Evolutionary conservation across 108 stramenopile species (phyloP).

Genomic region (Nannochloropsis salina): DNA sequence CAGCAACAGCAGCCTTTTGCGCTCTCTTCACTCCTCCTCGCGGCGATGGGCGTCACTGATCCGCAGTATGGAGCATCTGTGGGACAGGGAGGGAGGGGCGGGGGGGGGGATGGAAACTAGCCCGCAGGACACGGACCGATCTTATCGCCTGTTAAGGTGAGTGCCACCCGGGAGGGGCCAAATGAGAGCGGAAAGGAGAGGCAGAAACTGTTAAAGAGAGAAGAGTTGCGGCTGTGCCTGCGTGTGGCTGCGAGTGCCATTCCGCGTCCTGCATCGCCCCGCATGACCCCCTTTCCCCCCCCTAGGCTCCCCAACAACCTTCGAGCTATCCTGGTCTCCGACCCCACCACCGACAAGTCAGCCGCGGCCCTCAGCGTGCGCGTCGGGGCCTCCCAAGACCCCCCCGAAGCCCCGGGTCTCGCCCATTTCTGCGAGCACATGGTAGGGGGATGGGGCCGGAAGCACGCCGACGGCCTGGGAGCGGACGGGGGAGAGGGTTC

Average conservation of each 20-base stretch:
- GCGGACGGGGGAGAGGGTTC: background rate
- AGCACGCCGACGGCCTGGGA: background rate
- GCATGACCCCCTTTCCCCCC: background rate
- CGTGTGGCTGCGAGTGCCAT: too few species aligned
- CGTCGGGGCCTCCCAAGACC: constrained; percentile 77
- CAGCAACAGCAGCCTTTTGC: background rate
- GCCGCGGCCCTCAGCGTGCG: constrained; percentile 83
- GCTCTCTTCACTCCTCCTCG: background rate
- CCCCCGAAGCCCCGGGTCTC: constrained; percentile 70
- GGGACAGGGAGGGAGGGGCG: background rate
- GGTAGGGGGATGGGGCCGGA: background rate
- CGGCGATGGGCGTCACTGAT: background rate
- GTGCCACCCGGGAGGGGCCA: background rate
- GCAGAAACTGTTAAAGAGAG: too few species aligned
- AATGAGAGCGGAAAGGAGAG: too few species aligned
- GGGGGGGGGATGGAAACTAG: background rate
- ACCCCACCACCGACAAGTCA: constrained; percentile 21
- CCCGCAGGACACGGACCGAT: constrained; percentile 19
- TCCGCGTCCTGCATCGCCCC: background rate
- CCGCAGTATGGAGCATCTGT: constrained; percentile 12
- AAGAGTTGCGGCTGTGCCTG: too few species aligned
- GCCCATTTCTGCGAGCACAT: constrained; percentile 77
- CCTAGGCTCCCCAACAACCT: background rate
- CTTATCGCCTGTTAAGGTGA: constrained; percentile 4
- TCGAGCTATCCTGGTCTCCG: background rate